phyloP scores from a whole-genome alignment of 1,284 basidiomycete species.

The Peniophora sp. region DNA sequence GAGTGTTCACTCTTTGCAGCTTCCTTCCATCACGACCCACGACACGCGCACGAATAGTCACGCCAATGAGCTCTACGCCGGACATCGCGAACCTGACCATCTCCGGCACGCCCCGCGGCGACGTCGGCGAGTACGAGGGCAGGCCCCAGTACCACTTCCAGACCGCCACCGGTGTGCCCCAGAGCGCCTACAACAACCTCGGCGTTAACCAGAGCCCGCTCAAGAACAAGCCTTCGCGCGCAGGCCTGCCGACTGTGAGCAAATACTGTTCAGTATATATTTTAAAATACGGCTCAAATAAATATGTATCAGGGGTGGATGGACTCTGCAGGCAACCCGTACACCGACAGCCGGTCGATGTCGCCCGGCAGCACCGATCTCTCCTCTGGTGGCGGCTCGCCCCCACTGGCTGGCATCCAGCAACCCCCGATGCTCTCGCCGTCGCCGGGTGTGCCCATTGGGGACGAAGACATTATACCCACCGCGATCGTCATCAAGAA shows the following conservation, averaged over 20 bases:
- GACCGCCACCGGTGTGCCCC: conserved; percentile 60
- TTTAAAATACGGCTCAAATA: conserved; percentile 11
- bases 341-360: conserved; percentile 64
- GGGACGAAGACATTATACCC: conserved; percentile 93
- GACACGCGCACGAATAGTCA: not conserved
- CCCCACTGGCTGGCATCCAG: conserved; percentile 50
- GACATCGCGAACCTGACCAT: conserved; percentile 58
- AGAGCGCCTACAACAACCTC: conserved; percentile 57
- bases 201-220: conserved; percentile 57
- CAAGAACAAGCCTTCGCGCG: conserved; percentile 63
- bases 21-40: not conserved
- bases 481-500: conserved; percentile 99
- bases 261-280: conserved; percentile 6
- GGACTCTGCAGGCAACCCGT: conserved; percentile 37
- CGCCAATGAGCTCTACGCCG: conserved; percentile 33
- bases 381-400: conserved; percentile 76
- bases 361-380: conserved; percentile 83
- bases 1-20: too few species aligned
- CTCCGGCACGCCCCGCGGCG: conserved; percentile 69
- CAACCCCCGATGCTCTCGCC: conserved; percentile 27
- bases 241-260: conserved; percentile 63
- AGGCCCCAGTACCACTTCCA: conserved; percentile 63
- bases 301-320: conserved; percentile 62
- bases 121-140: conserved; percentile 73
- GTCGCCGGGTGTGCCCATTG: conserved; percentile 38